Percentiles rank a stretch among this genome's conserved stretches.
Conservation (phyloP, 139 green algal species). For the Yamagishiella unicocca region DNA sequence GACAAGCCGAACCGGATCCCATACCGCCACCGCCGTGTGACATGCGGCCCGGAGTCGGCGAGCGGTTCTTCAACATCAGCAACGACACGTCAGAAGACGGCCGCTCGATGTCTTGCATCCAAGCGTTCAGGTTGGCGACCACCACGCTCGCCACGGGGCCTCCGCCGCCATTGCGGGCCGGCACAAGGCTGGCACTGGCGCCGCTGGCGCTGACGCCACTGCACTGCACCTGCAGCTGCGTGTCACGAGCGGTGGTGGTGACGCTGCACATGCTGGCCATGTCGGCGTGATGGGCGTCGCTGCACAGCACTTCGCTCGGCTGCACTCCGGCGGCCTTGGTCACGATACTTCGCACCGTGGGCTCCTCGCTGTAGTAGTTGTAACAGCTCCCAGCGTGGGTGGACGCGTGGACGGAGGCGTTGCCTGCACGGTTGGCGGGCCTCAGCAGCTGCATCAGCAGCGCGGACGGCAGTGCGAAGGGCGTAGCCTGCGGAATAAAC, state of each 20-base stretch:
- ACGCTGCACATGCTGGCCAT: background rate
- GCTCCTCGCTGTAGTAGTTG: background rate
- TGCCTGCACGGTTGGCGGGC: background rate
- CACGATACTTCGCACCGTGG: constrained; percentile 1
- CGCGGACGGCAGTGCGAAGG: background rate
- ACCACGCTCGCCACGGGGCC: background rate
- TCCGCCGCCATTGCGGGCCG: background rate
- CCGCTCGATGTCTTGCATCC: constrained; percentile 30
- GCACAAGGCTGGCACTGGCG: background rate
- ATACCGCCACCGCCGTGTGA: background rate
- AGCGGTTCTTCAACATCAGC: background rate
- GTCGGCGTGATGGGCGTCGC: background rate
- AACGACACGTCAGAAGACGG: constrained; percentile 4
- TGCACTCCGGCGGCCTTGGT: background rate
- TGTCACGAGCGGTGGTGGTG: background rate
- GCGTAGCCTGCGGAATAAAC: background rate
- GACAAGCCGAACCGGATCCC: background rate
- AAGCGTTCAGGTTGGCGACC: constrained; percentile 6
- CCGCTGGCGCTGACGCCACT: background rate
- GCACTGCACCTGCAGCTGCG: background rate
- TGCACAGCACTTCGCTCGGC: background rate
- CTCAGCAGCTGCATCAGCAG: constrained; percentile 1
- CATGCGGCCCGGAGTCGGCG: background rate
- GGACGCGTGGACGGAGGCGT: background rate
- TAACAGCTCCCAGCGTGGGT: background rate